Evolutionary conservation across 1,139 yeast species (phyloP), one percentile per base, ranked within the genome.

Genomic region (Pichia sp.): DNA sequence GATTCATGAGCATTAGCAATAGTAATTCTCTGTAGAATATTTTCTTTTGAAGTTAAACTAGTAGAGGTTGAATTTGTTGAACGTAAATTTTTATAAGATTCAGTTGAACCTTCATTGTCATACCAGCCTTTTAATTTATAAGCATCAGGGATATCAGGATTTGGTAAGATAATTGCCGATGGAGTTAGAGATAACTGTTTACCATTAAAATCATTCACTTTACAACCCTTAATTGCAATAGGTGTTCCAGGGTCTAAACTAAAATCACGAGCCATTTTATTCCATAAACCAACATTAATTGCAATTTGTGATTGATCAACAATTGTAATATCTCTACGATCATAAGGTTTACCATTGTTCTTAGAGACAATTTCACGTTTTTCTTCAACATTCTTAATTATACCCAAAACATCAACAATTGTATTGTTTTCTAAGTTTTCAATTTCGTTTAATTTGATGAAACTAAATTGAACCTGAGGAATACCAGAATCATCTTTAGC

Each of bases 111-210:
- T 52, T 76, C 78, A 38, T 80, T 75, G 56, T 87, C 95, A 57
- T 79, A 93, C 99, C 99, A 93, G 5, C 98, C 97, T 62, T 87
- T 86, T 52, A 93, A 72, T 41, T 76, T 73, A 60, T 78, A 87
- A 6, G 96, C 91, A 61, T 88, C 96, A 15, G 86, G 81, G 18
- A 85, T 75, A 57, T 89, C 96, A 1, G 98, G 98, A 52, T 86
- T 85, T 13, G 84, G 72, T 34, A 78, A 62, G 51, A 91, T 65
- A 3, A 86, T 72, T 24, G 96, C 89, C 11, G 87, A 73, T 49
- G 81, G 87, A 18, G 91, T 78, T 61, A 88, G 74, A 3, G 95
- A 82, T 51, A 93, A 70, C 15, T 87, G 76, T 57, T 91, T 79
- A 28, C 97, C 97, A 45, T 82, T 81, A 61, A 86, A 93, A 59